phyloP scores from a whole-genome alignment of 2,329 filamentous ascomycete species.

The Fusarium oligoseptatum region DNA sequence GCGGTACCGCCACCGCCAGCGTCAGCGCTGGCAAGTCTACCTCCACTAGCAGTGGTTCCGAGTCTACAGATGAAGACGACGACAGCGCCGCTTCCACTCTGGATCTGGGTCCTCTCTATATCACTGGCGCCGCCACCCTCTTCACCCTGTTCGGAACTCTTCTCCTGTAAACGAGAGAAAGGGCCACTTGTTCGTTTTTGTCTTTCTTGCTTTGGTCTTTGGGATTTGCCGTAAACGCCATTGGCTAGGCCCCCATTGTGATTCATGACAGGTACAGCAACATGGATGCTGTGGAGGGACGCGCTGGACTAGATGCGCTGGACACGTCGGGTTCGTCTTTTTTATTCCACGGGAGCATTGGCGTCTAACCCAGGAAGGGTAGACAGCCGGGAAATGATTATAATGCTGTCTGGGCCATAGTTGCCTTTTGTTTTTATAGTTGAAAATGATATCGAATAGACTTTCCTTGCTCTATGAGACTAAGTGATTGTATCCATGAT shows the following conservation, averaged over 20 bases:
- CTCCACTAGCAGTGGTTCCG: slow-evolving; percentile 42
- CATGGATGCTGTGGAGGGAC: slow-evolving; percentile 23
- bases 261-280: slow-evolving; percentile 40
- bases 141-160: slow-evolving; percentile 57
- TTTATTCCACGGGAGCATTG: slow-evolving; percentile 44
- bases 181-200: slow-evolving; percentile 15
- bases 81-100: slow-evolving; percentile 50
- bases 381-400: slow-evolving; percentile 45
- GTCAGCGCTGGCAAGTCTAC: slow-evolving; percentile 50
- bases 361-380: slow-evolving; percentile 43
- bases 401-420: slow-evolving; percentile 47
- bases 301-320: slow-evolving; percentile 42
- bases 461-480: slow-evolving; percentile 26
- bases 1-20: slow-evolving; percentile 61
- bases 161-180: slow-evolving; percentile 52
- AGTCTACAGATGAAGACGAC: slow-evolving; percentile 42
- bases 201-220: slow-evolving; percentile 24
- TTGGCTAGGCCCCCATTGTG: slow-evolving; percentile 23
- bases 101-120: slow-evolving; percentile 50
- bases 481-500: background rate
- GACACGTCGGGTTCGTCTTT: slow-evolving; percentile 41
- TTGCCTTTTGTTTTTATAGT: slow-evolving; percentile 42
- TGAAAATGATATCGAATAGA: slow-evolving; percentile 41
- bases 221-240: slow-evolving; percentile 17
- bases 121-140: slow-evolving; percentile 52